These are phyloP conservation scores for Drosera spatulata DNA, from an alignment of 179 eudicot species.

Conservation along the genomic window DNA sequence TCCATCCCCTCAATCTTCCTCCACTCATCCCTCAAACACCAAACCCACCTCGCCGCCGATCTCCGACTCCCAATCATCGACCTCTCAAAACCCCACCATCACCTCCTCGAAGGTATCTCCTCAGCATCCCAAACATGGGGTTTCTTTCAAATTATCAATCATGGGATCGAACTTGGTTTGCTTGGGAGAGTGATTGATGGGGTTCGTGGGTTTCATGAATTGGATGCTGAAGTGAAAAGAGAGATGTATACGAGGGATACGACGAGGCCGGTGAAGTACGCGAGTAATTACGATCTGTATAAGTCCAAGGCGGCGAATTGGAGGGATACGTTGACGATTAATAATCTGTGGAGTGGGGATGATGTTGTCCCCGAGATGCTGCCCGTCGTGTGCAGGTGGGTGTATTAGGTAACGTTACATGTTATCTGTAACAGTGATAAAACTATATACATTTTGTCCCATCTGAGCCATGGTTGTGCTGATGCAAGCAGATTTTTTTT, in stretches of 20 bases:
- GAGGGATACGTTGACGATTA: conserved; percentile 19
- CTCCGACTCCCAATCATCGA: not conserved
- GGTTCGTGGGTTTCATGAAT: conserved; percentile 12
- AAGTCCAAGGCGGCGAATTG: conserved; percentile 18
- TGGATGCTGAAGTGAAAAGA: conserved; percentile 10
- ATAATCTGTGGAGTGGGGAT: conserved; percentile 18
- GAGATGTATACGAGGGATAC: conserved; percentile 4
- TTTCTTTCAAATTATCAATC: conserved; percentile 23
- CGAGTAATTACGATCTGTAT: conserved; percentile 21
- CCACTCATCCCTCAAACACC: not conserved
- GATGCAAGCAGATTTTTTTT: too few species aligned
- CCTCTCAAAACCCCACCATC: not conserved
- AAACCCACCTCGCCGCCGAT: not conserved
- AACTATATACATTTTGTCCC: too few species aligned
- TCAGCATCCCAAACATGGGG: conserved; percentile 15
- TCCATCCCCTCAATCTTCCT: not conserved
- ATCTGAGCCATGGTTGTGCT: too few species aligned
- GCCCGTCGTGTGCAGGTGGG: conserved; percentile 20
- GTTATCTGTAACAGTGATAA: too few species aligned
- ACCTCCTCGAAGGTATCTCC: conserved; percentile 10
- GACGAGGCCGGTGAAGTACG: not conserved
- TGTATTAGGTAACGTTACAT: too few species aligned
- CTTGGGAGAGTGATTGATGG: conserved; percentile 16
- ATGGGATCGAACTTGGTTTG: conserved; percentile 12
- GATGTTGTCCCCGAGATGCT: conserved; percentile 17